Percentiles rank a stretch among this genome's conserved stretches.
phyloP scores from a whole-genome alignment of 495 filamentous ascomycete species.

The Cryomyces minteri region DNA sequence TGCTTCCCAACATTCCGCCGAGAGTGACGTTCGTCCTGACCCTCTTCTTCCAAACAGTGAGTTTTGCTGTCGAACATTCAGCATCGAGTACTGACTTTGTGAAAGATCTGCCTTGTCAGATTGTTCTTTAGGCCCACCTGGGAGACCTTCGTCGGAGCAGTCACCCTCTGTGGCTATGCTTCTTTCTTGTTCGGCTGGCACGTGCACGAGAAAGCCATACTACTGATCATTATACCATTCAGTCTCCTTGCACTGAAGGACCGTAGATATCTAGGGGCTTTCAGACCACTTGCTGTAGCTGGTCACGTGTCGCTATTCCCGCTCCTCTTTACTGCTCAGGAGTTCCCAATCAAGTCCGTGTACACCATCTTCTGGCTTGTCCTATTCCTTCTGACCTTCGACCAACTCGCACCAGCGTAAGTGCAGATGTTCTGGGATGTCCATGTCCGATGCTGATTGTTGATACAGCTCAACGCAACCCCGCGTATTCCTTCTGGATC shows the following conservation, averaged over 20 bases:
- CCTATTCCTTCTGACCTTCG: constrained; percentile 69
- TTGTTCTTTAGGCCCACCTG: constrained; percentile 67
- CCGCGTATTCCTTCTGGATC: constrained; percentile 73
- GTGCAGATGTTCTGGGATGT: constrained; percentile 1
- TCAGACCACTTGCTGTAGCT: constrained; percentile 77
- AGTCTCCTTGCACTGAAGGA: constrained; percentile 86
- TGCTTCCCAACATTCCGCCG: constrained; percentile 73
- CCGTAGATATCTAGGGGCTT: constrained; percentile 78
- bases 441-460: neutral
- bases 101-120: constrained; percentile 53
- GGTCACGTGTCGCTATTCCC: constrained; percentile 94
- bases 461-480: constrained; percentile 33
- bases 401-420: constrained; percentile 63
- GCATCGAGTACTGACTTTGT: constrained; percentile 5
- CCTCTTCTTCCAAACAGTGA: constrained; percentile 58
- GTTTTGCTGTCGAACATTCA: constrained; percentile 3
- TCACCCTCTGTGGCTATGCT: constrained; percentile 90
- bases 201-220: constrained; percentile 92
- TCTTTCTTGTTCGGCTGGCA: constrained; percentile 99
- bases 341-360: constrained; percentile 73
- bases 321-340: constrained; percentile 59
- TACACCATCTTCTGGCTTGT: constrained; percentile 91
- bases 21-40: constrained; percentile 67
- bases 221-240: constrained; percentile 90
- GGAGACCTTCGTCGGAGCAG: constrained; percentile 71